Percentiles rank a stretch among this genome's conserved stretches.
phyloP scores from a whole-genome alignment of 2,329 filamentous ascomycete genomes.

The Microdochium nivale region DNA sequence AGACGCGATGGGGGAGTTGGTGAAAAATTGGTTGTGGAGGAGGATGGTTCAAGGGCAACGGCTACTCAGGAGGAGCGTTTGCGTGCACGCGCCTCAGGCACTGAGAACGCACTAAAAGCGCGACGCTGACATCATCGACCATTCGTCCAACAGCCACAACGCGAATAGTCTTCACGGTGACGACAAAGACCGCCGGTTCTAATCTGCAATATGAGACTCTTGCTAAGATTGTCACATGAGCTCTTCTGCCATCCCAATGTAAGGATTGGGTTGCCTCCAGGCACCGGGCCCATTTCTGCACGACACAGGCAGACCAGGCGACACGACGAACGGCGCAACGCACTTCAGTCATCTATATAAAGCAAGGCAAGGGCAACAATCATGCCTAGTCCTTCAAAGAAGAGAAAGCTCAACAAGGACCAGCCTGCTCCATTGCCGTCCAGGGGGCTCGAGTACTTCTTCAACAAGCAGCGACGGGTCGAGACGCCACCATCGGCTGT shows the following conservation, averaged over 20 bases:
- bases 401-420: slow-evolving; percentile 21
- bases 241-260: too few relatives aligned
- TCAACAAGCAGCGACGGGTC: slow-evolving; percentile 53
- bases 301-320: too few relatives aligned
- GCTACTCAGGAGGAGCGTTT: neutral
- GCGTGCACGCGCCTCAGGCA: neutral
- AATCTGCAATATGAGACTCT: neutral
- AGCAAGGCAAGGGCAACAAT: neutral
- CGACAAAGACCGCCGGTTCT: neutral
- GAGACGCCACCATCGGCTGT: slow-evolving; percentile 7
- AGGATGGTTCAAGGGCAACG: neutral
- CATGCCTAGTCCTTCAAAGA: slow-evolving; percentile 23
- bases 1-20: too few relatives aligned
- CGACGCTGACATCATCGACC: neutral
- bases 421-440: slow-evolving; percentile 10
- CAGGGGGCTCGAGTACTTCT: slow-evolving; percentile 23
- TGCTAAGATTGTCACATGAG: too few relatives aligned
- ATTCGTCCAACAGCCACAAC: neutral
- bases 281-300: neutral
- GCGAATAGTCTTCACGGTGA: neutral
- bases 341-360: neutral
- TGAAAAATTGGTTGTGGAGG: too few relatives aligned
- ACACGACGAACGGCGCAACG: neutral
- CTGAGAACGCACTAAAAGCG: neutral
- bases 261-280: too few relatives aligned